Percentiles rank a stretch among this genome's conserved stretches.
phyloP scores from a whole-genome alignment of 345 rosid species.

The Schrenkiella parvula region DNA sequence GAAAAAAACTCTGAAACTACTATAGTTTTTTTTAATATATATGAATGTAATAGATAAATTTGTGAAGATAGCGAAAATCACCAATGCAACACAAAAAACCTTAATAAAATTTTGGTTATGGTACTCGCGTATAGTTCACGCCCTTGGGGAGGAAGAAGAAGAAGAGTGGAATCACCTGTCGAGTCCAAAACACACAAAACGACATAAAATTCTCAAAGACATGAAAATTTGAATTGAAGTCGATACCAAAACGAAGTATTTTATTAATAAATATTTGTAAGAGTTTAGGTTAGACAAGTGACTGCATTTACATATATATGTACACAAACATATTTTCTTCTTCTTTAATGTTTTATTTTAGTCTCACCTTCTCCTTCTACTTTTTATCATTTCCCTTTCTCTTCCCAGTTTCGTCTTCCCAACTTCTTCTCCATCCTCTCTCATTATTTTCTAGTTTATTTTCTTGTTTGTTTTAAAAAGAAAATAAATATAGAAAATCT shows the following conservation, averaged over 20 bases:
- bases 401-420: constrained; percentile 21
- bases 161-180: not conserved
- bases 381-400: constrained; percentile 28
- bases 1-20: not conserved
- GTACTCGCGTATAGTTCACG: constrained; percentile 24
- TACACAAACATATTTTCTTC: constrained; percentile 20
- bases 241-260: constrained; percentile 24
- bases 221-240: constrained; percentile 11
- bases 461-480: not conserved
- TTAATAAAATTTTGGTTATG: not conserved
- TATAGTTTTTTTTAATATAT: not conserved
- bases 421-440: constrained; percentile 16
- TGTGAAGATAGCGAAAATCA: not conserved
- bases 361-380: constrained; percentile 37
- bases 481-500: constrained; percentile 25
- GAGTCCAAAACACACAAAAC: constrained; percentile 32
- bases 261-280: constrained; percentile 6
- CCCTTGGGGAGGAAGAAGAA: constrained; percentile 2
- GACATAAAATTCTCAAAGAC: constrained; percentile 21
- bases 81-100: not conserved
- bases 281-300: constrained; percentile 40
- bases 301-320: constrained; percentile 31
- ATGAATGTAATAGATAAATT: not conserved
- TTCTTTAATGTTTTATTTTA: constrained; percentile 36
- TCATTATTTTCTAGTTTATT: constrained; percentile 1